phyloP scores from a whole-genome alignment of 768 basidiomycete species.

The Lentinula detonsa region DNA sequence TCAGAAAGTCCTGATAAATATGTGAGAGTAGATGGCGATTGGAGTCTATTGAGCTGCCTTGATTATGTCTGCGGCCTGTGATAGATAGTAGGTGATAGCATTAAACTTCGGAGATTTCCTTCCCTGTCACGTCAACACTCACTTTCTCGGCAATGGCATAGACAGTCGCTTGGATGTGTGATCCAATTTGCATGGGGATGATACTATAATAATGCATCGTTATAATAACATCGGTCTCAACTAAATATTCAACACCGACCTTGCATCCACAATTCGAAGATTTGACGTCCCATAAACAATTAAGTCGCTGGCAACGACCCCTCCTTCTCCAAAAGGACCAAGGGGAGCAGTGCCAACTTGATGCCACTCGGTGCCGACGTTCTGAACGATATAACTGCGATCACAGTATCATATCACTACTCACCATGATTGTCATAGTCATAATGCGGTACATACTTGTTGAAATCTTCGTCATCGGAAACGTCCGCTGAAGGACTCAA shows the following conservation, averaged over 20 bases:
- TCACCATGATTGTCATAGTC: neutral
- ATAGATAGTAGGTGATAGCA: neutral
- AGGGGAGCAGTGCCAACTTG: constrained; percentile 42
- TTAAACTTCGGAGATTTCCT: neutral
- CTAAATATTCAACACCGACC: constrained; percentile 8
- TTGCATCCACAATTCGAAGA: constrained; percentile 48
- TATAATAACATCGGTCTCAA: neutral
- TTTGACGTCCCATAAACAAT: constrained; percentile 41
- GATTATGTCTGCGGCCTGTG: neutral
- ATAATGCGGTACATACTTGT: neutral
- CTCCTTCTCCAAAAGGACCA: constrained; percentile 29
- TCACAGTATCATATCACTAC: neutral
- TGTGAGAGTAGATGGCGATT: too few species aligned
- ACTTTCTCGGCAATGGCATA: constrained; percentile 6
- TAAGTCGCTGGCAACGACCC: constrained; percentile 41
- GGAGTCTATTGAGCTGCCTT: neutral
- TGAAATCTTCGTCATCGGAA: neutral
- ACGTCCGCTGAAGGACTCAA: neutral
- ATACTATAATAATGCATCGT: constrained; percentile 12
- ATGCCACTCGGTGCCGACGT: constrained; percentile 24
- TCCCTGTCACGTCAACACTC: neutral
- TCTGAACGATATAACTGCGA: neutral
- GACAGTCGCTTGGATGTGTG: constrained; percentile 4
- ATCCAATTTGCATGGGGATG: constrained; percentile 38
- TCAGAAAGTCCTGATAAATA: too few species aligned